Evolutionary conservation across 192 early-diverging fungal species (phyloP), one percentile per base, ranked within the genome.

Genomic region (Funneliformis mosseae): DNA sequence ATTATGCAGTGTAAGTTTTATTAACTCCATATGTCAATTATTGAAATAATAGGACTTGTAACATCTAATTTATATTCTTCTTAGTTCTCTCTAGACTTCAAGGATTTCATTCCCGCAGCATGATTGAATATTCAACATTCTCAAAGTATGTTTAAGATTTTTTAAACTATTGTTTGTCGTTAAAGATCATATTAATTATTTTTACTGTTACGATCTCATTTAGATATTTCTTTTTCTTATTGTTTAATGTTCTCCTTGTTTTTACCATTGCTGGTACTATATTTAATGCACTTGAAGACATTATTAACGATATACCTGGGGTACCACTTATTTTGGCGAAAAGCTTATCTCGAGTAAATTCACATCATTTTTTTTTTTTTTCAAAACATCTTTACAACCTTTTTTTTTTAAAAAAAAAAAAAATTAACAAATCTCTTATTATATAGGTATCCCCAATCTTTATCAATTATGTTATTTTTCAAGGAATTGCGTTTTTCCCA

Each of bases 371-470:
- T 39, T 6, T 59, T 61, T 41, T 12, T 61, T 76, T 39, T 18
- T n/a, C n/a, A n/a, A n/a, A n/a, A n/a, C n/a, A n/a, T n/a, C n/a
- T n/a, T n/a, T n/a, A n/a, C n/a, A n/a, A n/a, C n/a, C n/a, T n/a
- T n/a, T n/a, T n/a, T n/a, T n/a, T n/a, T n/a, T n/a, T n/a, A n/a
- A n/a, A n/a, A n/a, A n/a, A n/a, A n/a, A n/a, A n/a, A n/a, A n/a
- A 14, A 39, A 62, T 63, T 39, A 62, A 42, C 12, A 12, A 68
- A 5, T 42, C 60, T 71, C 38, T 59, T 61, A 23, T 67, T 43
- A 67, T n/a, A n/a, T 78, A 90, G 46, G 90, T 93, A 46, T 88
- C 93, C 45, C 93, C 94, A 41, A 94, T 94, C 83, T 96, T 95
- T 84, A 88, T 94, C 48, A 93, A 93, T 12, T 93, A 91, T 77